phyloP scores from a whole-genome alignment of 164 flowering plant genomes.

The Euptelea pleiosperma region DNA sequence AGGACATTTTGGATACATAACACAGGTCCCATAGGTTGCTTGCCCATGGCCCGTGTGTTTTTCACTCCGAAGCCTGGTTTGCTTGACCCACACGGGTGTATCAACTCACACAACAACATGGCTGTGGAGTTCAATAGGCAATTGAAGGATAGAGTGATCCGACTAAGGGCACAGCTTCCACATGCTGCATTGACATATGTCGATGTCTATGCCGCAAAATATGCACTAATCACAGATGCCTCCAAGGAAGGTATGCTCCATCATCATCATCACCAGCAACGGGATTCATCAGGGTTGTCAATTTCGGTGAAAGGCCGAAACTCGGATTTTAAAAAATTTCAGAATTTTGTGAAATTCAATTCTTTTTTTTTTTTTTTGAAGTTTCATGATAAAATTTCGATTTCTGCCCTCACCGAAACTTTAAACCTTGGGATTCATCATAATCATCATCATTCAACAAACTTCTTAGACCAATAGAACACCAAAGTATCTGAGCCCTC shows the following conservation, averaged over 20 bases:
- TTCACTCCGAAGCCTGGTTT: slow-evolving; percentile 25
- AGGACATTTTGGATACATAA: slow-evolving; percentile 75
- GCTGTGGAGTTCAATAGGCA: slow-evolving; percentile 63
- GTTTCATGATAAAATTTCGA: no score
- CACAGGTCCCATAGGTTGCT: slow-evolving; percentile 81
- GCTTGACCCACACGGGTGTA: slow-evolving; percentile 56
- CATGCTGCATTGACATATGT: slow-evolving; percentile 51
- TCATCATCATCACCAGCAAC: no score
- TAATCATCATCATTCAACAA: no score
- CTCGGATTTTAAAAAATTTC: no score
- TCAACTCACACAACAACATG: slow-evolving; percentile 49
- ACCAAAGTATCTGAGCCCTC: no score
- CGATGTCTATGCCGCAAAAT: slow-evolving; percentile 64
- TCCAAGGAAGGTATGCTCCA: slow-evolving; percentile 45
- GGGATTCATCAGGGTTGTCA: no score
- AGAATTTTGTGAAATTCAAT: no score
- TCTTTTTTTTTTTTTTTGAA: no score
- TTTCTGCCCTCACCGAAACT: no score
- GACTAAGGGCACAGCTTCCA: slow-evolving; percentile 39
- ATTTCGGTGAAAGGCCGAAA: no score
- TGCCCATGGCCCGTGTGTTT: slow-evolving; percentile 39
- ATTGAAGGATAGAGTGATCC: slow-evolving; percentile 44
- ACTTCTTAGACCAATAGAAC: no score
- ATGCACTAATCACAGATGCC: slow-evolving; percentile 43
- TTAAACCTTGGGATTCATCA: no score